Evolutionary conservation across 73 alveolate species (phyloP).

Genomic region (Tetrahymena elliotti): DNA sequence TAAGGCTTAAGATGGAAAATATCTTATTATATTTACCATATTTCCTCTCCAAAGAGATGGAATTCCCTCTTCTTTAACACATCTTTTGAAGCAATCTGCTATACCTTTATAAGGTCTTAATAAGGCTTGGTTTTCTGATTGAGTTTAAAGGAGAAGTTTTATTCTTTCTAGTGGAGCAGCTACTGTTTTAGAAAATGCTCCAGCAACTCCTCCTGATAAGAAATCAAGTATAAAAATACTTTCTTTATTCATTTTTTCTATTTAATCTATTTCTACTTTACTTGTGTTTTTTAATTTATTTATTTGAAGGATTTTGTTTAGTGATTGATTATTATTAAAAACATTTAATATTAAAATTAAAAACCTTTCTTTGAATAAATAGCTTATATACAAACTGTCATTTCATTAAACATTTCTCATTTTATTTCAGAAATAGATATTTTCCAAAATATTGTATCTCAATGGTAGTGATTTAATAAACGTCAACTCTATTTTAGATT

Average conservation of each 20-base stretch:
- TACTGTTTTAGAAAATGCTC: slow-evolving; percentile 57
- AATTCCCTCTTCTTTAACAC: slow-evolving; percentile 63
- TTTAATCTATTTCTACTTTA: background rate
- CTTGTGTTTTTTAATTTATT: background rate
- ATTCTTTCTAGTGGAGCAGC: slow-evolving; percentile 66
- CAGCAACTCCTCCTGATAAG: slow-evolving; percentile 56
- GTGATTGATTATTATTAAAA: too few relatives aligned
- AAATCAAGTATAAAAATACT: slow-evolving; percentile 35
- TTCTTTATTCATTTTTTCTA: background rate
- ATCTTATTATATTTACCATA: slow-evolving; percentile 44
- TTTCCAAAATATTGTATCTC: background rate
- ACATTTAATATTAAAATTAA: background rate
- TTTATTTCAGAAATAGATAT: background rate
- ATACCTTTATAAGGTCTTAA: slow-evolving; percentile 51
- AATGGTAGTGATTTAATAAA: background rate
- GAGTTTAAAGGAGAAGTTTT: slow-evolving; percentile 55
- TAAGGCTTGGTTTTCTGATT: slow-evolving; percentile 42
- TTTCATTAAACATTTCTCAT: background rate
- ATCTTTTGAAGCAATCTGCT: slow-evolving; percentile 47
- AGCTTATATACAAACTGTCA: background rate
- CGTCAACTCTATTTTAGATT: background rate
- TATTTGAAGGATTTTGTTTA: background rate
- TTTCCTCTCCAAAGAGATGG: slow-evolving; percentile 68
- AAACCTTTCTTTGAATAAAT: background rate
- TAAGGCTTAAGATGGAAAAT: slow-evolving; percentile 70